Conservation (phyloP, 345 rosid genomes). For the Firmiana major region DNA sequence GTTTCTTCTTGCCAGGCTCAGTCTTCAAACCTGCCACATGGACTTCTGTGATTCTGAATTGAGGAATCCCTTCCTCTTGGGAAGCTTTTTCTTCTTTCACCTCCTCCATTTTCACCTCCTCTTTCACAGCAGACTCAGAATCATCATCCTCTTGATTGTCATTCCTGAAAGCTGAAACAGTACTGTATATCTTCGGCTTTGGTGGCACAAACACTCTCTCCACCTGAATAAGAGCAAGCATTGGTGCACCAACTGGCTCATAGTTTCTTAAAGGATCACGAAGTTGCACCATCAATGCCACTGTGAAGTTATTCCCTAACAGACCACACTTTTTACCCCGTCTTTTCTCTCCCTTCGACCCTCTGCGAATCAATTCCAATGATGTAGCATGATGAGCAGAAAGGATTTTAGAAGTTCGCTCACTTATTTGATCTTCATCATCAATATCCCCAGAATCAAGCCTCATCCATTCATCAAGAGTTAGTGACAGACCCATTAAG, state of each 20-base stretch:
- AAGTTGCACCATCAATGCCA: conserved; percentile 88
- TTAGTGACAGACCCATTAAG: conserved; percentile 80
- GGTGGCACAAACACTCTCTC: conserved; percentile 90
- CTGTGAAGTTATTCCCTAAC: conserved; percentile 88
- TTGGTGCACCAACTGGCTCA: conserved; percentile 90
- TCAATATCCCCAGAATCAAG: conserved; percentile 83
- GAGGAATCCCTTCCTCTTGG: conserved; percentile 56
- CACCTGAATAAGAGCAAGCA: conserved; percentile 94
- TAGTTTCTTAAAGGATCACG: conserved; percentile 78
- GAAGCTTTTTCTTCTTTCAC: conserved; percentile 38
- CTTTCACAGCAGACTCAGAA: conserved; percentile 23
- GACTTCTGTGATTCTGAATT: conserved; percentile 68
- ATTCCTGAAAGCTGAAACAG: conserved; percentile 55
- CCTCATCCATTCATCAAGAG: conserved; percentile 93
- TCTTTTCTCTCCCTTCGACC: conserved; percentile 65
- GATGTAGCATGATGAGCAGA: conserved; percentile 91
- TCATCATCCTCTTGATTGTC: conserved; percentile 51
- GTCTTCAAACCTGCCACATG: conserved; percentile 79
- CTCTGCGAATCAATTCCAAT: conserved; percentile 57
- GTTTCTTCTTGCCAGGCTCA: conserved; percentile 60
- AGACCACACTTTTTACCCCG: conserved; percentile 77
- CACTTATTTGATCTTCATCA: conserved; percentile 74
- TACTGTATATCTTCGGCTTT: conserved; percentile 68
- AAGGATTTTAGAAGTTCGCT: conserved; percentile 73
- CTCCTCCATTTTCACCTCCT: conserved; percentile 21